Evolutionary conservation across 805 yeast species (phyloP), one percentile per base, ranked within the genome.

Genomic region (Brettanomyces naardenensis): DNA sequence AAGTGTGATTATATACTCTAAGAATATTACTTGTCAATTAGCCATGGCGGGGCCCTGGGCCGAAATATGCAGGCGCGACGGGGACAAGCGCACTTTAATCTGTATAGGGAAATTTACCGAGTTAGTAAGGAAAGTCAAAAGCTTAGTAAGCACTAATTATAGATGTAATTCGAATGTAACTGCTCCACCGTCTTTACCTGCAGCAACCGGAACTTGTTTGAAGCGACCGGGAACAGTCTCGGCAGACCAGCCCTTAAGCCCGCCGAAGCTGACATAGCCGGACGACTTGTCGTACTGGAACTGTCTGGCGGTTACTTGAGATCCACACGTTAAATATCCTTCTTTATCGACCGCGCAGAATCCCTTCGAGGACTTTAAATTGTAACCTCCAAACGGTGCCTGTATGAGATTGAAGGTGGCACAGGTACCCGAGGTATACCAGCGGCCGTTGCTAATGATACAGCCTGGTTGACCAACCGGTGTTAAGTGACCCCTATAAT

Each of bases 371-470:
- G 92, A 72, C 42, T 68, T 68, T 32, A 89, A 52, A 40, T 76
- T 71, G 49, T 75, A 72, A n/a, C 92, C 92, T 3, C 92, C 92
- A 58, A 75, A 76, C 25, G 72, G 71, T 23, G 81, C 74, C 38
- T 76, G 69, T 23, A 59, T 51, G 19, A 83, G 49, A 19, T 68
- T 68, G 61, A 69, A 89, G 4, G 81, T 76, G 4, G 96, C 97
- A 59, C 97, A 90, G 0, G 92, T 75, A 1, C 96, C 96, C 14
- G 69, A 66, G 4, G 71, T 54, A 61, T 80, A 85, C 92, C 95
- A 89, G 46, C 76, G 72, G 4, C 98, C 98, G 51, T 75, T 83
- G 43, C 83, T 75, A 51, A 89, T 90, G 41, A 90, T 62, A 59
- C 95, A 86, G 7, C 95, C 95, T 4, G 58, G 45, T 41, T 78